phyloP scores from a whole-genome alignment of 2,329 filamentous ascomycete genomes.

The Colletotrichum australisinense region DNA sequence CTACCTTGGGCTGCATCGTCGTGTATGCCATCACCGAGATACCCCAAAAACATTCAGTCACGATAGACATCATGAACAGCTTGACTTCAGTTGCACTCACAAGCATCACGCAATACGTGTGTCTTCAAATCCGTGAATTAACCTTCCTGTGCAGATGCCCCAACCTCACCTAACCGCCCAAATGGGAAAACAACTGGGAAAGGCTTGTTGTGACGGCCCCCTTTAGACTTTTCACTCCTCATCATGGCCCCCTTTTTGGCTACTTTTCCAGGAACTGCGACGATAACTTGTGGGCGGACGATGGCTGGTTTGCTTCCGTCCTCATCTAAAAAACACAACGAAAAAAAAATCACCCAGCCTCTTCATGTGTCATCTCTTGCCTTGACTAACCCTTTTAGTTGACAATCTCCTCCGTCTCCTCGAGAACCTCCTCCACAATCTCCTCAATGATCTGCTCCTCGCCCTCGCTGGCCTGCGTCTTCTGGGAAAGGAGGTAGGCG shows the following conservation, averaged over 20 bases:
- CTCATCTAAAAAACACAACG: constrained; percentile 13
- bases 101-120: neutral
- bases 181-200: constrained; percentile 30
- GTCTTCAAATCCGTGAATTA: constrained; percentile 35
- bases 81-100: neutral
- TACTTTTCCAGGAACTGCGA: neutral
- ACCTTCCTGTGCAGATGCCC: constrained; percentile 24
- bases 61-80: neutral
- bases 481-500: constrained; percentile 70
- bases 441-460: constrained; percentile 88
- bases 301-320: neutral
- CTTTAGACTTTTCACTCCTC: constrained; percentile 8
- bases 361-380: neutral
- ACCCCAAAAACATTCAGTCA: neutral
- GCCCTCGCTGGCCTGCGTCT: constrained; percentile 65
- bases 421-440: constrained; percentile 83
- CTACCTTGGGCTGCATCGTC: neutral
- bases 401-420: constrained; percentile 86
- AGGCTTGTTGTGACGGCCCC: constrained; percentile 7
- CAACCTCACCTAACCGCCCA: constrained; percentile 27
- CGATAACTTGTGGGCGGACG: neutral
- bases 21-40: neutral
- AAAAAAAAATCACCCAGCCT: neutral
- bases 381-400: constrained; percentile 36
- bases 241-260: neutral